phyloP scores from a whole-genome alignment of 108 stramenopile species.

The Fragilaria crotonensis region DNA sequence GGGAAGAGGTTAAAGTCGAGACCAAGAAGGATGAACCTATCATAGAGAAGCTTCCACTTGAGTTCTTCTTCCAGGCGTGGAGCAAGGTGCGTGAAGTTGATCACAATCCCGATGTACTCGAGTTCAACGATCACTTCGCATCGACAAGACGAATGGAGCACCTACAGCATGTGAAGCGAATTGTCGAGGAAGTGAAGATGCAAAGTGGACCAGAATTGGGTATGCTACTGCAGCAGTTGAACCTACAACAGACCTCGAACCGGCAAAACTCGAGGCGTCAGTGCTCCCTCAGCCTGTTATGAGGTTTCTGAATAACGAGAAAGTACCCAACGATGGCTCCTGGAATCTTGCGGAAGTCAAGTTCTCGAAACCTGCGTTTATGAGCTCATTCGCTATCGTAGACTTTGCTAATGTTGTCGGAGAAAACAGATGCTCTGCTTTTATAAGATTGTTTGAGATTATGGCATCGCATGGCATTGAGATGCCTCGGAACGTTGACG shows the following conservation, averaged over 20 bases:
- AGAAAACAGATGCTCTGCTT: background rate
- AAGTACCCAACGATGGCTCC: background rate
- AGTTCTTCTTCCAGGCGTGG: constrained; percentile 17
- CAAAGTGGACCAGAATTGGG: background rate
- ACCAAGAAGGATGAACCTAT: too few species aligned
- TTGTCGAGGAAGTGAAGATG: background rate
- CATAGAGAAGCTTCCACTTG: constrained; percentile 18
- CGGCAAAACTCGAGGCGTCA: background rate
- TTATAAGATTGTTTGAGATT: constrained; percentile 1
- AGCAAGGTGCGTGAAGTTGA: constrained; percentile 2
- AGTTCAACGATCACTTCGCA: constrained; percentile 16
- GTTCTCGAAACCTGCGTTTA: constrained; percentile 6
- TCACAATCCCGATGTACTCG: constrained; percentile 5
- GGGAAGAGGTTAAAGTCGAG: too few species aligned
- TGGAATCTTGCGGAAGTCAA: constrained; percentile 6
- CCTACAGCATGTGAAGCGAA: background rate
- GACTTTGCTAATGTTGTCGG: constrained; percentile 4
- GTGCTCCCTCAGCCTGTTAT: constrained; percentile 5
- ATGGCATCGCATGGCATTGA: constrained; percentile 14
- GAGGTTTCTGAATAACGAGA: background rate
- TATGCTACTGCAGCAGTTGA: background rate
- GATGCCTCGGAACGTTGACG: background rate
- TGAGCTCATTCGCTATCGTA: constrained; percentile 17
- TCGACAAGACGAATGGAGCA: constrained; percentile 5
- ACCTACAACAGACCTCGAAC: background rate